These are phyloP conservation scores for Podospora comata DNA, from an alignment of 495 filamentous ascomycete genomes.

Conservation along the genomic window DNA sequence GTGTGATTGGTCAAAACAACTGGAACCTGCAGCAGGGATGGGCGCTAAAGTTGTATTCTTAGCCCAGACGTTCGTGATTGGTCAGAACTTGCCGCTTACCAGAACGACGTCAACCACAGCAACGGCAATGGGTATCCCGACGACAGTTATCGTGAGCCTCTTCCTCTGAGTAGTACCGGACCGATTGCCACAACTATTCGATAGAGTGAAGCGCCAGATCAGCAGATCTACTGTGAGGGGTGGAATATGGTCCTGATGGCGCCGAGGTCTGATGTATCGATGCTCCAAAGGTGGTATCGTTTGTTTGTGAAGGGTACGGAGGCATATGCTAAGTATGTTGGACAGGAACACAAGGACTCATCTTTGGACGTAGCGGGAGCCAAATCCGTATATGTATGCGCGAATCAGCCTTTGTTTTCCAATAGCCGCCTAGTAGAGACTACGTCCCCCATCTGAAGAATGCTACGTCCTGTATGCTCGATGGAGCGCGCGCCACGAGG, in stretches of 20 bases:
- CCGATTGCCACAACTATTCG: background rate
- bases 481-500: conserved; percentile 21
- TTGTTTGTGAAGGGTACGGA: background rate
- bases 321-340: background rate
- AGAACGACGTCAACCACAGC: conserved; percentile 20
- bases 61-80: conserved; percentile 31
- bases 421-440: background rate
- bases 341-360: background rate
- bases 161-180: background rate
- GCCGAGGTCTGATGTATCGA: background rate
- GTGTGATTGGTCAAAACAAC: conserved; percentile 30
- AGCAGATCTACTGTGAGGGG: background rate
- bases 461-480: conserved; percentile 6
- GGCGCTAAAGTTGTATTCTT: conserved; percentile 40
- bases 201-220: background rate
- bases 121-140: conserved; percentile 10
- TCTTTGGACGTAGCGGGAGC: background rate
- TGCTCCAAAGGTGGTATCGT: background rate
- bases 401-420: background rate
- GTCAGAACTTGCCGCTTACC: conserved; percentile 31
- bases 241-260: background rate
- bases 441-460: background rate
- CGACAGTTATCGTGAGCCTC: background rate
- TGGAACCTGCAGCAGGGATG: conserved; percentile 30
- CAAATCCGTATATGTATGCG: conserved; percentile 11